These are phyloP conservation scores for Drechslerella coelobrocha DNA, from an alignment of 2,329 filamentous ascomycete species.

Conservation along the genomic window DNA sequence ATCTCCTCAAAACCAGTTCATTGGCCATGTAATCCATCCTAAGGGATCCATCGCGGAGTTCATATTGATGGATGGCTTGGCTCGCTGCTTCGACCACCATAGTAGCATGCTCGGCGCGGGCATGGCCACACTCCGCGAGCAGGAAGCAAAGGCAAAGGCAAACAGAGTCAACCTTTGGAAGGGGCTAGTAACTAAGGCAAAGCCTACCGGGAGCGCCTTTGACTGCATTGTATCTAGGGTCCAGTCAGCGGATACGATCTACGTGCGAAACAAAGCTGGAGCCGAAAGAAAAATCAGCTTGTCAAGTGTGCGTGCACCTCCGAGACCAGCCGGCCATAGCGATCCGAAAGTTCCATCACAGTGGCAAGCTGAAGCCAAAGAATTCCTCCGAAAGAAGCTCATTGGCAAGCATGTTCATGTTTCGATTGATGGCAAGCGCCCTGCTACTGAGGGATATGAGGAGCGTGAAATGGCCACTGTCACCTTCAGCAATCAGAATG, in stretches of 20 bases:
- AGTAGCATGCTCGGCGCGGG: slow-evolving; percentile 87
- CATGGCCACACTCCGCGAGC: slow-evolving; percentile 83
- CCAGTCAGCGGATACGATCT: slow-evolving; percentile 85
- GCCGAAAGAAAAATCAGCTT: slow-evolving; percentile 88
- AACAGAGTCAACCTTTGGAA: slow-evolving; percentile 81
- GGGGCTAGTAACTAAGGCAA: slow-evolving; percentile 74
- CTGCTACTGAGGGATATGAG: slow-evolving; percentile 87
- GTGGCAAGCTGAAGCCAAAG: slow-evolving; percentile 92
- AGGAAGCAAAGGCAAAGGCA: slow-evolving; percentile 83
- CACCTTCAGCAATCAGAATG: slow-evolving; percentile 73
- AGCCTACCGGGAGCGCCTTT: slow-evolving; percentile 66
- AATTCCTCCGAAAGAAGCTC: slow-evolving; percentile 88
- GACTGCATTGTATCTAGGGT: slow-evolving; percentile 87
- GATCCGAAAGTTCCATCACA: slow-evolving; percentile 62
- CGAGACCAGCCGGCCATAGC: slow-evolving; percentile 58
- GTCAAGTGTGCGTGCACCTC: slow-evolving; percentile 92
- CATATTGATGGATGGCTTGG: slow-evolving; percentile 84
- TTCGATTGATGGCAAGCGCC: slow-evolving; percentile 82
- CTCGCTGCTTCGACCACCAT: slow-evolving; percentile 93
- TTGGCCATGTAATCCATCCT: slow-evolving; percentile 85
- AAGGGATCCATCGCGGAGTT: slow-evolving; percentile 92
- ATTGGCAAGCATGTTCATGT: slow-evolving; percentile 96
- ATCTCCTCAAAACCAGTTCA: slow-evolving; percentile 88
- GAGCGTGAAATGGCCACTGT: slow-evolving; percentile 94
- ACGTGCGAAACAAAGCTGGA: slow-evolving; percentile 82